phyloP scores from a whole-genome alignment of 805 yeast genomes.

The Wickerhamiella allomyrinae region DNA sequence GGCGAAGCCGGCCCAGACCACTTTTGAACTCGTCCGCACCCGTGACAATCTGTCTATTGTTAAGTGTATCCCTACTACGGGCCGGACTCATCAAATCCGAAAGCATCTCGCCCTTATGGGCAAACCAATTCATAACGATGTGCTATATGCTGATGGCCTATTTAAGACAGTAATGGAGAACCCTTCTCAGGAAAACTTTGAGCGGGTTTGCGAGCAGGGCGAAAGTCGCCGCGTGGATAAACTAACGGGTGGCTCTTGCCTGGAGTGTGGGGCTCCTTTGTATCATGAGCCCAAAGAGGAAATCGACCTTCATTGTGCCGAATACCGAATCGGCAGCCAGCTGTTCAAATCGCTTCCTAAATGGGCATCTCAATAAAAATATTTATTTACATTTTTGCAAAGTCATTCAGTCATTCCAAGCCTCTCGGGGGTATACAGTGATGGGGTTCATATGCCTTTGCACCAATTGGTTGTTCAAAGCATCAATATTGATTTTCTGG shows the following conservation, averaged over 20 bases:
- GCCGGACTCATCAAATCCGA: conserved; percentile 88
- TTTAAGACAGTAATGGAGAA: conserved; percentile 5
- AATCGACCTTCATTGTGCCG: conserved; percentile 16
- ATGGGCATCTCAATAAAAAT: not conserved
- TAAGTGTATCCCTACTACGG: conserved; percentile 70
- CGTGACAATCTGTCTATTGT: conserved; percentile 32
- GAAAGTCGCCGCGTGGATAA: conserved; percentile 8
- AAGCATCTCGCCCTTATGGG: conserved; percentile 81
- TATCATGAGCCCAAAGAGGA: conserved; percentile 4
- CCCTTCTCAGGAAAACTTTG: conserved; percentile 11
- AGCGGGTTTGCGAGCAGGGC: conserved; percentile 2
- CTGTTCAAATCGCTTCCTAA: not conserved
- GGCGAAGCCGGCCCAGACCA: conserved; percentile 13
- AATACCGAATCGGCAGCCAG: conserved; percentile 3
- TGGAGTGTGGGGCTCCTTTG: conserved; percentile 14
- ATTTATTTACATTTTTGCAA: not conserved
- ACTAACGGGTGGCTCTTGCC: conserved; percentile 12
- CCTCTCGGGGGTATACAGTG: not conserved
- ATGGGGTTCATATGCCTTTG: not conserved
- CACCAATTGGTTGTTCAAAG: conserved; percentile 1
- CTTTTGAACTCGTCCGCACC: not conserved
- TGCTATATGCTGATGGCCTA: conserved; percentile 43
- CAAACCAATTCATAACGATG: conserved; percentile 80
- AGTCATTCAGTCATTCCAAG: not conserved
- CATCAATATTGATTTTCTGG: not conserved